phyloP scores from a whole-genome alignment of 371 early-diverging fungal species.

The Nematocida ausubeli region DNA sequence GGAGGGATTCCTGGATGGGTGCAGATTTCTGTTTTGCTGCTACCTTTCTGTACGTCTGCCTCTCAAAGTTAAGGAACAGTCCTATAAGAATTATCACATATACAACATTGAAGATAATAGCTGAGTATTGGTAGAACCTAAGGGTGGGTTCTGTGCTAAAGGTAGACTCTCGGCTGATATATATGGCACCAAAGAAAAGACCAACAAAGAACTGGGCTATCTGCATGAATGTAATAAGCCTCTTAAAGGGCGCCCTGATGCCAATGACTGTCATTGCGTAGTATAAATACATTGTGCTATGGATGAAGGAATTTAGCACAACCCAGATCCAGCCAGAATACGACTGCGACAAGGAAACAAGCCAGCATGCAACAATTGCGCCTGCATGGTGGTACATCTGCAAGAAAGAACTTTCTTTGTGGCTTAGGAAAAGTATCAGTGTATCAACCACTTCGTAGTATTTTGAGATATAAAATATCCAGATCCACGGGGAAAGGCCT shows the following conservation, averaged over 20 bases:
- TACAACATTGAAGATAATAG: constrained; percentile 50
- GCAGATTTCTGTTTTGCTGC: neutral
- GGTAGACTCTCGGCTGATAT: constrained; percentile 16
- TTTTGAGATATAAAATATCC: constrained; percentile 61
- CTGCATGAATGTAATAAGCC: constrained; percentile 59
- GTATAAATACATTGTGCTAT: constrained; percentile 61
- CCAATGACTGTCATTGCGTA: constrained; percentile 51
- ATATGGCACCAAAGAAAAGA: constrained; percentile 20
- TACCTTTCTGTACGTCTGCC: constrained; percentile 45
- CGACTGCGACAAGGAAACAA: constrained; percentile 35
- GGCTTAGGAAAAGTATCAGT: constrained; percentile 47
- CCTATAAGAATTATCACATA: constrained; percentile 54
- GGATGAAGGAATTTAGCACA: constrained; percentile 61
- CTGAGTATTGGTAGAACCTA: constrained; percentile 39
- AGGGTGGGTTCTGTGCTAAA: constrained; percentile 34
- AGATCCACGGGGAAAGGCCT: constrained; percentile 40
- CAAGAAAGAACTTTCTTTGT: constrained; percentile 55
- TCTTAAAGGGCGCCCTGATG: constrained; percentile 53
- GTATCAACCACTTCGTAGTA: constrained; percentile 60
- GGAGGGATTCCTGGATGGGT: neutral
- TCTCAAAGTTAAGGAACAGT: constrained; percentile 53
- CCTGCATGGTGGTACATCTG: constrained; percentile 64
- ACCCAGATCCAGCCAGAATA: constrained; percentile 61
- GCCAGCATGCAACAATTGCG: constrained; percentile 59
- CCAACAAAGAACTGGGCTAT: constrained; percentile 60